phyloP scores from a whole-genome alignment of 768 basidiomycete species.

The Boletus pseudopeckii region DNA sequence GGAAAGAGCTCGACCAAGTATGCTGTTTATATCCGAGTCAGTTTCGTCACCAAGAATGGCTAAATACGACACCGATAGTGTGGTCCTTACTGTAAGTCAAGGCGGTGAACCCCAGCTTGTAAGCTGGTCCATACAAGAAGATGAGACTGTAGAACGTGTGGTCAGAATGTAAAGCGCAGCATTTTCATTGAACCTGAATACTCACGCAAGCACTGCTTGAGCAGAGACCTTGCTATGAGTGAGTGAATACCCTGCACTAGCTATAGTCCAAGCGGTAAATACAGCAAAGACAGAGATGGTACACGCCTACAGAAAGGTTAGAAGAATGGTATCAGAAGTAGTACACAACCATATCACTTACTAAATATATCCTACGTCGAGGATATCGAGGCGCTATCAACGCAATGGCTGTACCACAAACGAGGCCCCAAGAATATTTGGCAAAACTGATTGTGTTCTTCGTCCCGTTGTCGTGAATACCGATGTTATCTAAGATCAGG shows the following conservation, averaged over 20 bases:
- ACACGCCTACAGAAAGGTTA: conserved; percentile 5
- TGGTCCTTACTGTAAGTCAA: conserved; percentile 8
- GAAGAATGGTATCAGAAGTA: neutral
- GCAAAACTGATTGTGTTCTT: conserved; percentile 16
- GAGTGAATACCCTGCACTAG: conserved; percentile 16
- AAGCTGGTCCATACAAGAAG: conserved; percentile 15
- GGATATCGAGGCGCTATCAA: conserved; percentile 13
- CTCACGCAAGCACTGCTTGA: conserved; percentile 10
- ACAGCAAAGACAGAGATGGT: conserved; percentile 14
- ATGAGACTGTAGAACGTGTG: conserved; percentile 6
- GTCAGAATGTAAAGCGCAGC: neutral
- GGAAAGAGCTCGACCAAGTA: conserved; percentile 68
- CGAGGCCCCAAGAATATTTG: conserved; percentile 9
- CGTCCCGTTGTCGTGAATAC: conserved; percentile 16
- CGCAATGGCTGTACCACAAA: neutral
- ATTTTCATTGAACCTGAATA: neutral
- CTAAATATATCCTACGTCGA: conserved; percentile 16
- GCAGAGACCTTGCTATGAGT: conserved; percentile 5
- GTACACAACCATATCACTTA: neutral
- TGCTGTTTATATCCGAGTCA: conserved; percentile 33
- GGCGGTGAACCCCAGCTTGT: conserved; percentile 8
- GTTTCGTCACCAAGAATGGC: neutral
- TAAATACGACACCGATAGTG: too few relatives aligned
- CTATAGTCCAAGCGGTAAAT: conserved; percentile 15
- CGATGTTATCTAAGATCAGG: conserved; percentile 15